These are phyloP conservation scores for Bidens hawaiensis DNA, from an alignment of 140 eudicot genomes.

Conservation along the genomic window DNA sequence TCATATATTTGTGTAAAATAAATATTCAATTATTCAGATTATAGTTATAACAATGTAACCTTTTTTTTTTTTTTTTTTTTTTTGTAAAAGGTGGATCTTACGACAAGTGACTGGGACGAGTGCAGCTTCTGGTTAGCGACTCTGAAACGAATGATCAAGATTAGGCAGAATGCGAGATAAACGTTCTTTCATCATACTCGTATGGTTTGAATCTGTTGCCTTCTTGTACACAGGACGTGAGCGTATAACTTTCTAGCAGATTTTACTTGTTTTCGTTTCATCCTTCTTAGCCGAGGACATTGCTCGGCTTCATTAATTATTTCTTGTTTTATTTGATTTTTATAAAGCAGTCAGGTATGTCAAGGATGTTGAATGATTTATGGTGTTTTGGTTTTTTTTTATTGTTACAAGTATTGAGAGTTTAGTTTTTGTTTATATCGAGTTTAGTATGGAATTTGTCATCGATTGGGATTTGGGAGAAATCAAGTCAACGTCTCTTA, in stretches of 20 bases:
- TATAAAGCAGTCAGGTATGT: constrained; percentile 23
- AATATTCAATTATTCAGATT: no score
- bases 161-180: constrained; percentile 71
- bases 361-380: constrained; percentile 20
- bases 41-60: background rate
- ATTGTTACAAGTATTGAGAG: constrained; percentile 7
- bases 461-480: no score
- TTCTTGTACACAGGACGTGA: constrained; percentile 27
- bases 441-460: no score
- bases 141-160: constrained; percentile 91
- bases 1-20: no score
- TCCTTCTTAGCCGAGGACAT: constrained; percentile 1
- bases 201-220: background rate
- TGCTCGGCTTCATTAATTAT: constrained; percentile 11
- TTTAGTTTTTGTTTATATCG: background rate
- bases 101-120: constrained; percentile 97
- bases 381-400: constrained; percentile 21
- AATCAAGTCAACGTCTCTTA: no score
- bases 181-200: constrained; percentile 3
- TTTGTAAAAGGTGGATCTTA: constrained; percentile 67
- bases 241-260: constrained; percentile 16
- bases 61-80: background rate
- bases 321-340: constrained; percentile 17
- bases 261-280: constrained; percentile 15
- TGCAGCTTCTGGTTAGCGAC: constrained; percentile 96